Conservation (phyloP, 2,329 filamentous ascomycete species). For the Penicillium capsulatum region DNA sequence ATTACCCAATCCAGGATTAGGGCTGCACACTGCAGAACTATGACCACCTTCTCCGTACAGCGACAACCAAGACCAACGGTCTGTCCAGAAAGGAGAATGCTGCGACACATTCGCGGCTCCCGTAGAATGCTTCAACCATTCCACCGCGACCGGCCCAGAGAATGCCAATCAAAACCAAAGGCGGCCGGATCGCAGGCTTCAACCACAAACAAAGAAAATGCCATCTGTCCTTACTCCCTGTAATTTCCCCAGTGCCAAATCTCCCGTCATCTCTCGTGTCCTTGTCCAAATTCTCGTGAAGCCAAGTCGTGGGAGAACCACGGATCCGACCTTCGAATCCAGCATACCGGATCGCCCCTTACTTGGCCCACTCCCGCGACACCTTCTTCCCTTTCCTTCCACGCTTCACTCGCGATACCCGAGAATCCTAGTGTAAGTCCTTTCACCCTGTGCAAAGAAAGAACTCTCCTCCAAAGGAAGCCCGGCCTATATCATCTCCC, state of each 20-base stretch:
- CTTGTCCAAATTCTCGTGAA: not conserved
- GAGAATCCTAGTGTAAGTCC: constrained; percentile 4
- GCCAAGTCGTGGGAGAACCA: constrained; percentile 8
- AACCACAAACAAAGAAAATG: not conserved
- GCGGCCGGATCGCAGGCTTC: constrained; percentile 7
- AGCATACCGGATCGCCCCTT: constrained; percentile 19
- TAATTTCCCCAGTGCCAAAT: constrained; percentile 9
- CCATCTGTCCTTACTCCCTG: not conserved
- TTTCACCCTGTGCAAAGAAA: constrained; percentile 1
- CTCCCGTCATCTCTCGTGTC: constrained; percentile 1
- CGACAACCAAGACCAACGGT: too few relatives aligned
- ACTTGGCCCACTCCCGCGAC: constrained; percentile 18
- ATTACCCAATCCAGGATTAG: constrained; percentile 24
- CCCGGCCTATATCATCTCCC: too few relatives aligned
- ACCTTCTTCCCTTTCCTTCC: constrained; percentile 7
- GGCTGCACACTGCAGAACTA: constrained; percentile 18
- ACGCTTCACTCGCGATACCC: not conserved
- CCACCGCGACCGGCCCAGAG: constrained; percentile 1
- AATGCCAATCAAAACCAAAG: constrained; percentile 1
- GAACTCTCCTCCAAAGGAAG: not conserved
- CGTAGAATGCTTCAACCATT: constrained; percentile 4
- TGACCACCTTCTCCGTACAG: too few relatives aligned
- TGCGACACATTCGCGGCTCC: too few relatives aligned
- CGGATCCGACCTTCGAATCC: constrained; percentile 11
- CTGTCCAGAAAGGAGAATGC: too few relatives aligned